Conservation (phyloP, 805 yeast genomes). For the Candida sphagnicola region DNA sequence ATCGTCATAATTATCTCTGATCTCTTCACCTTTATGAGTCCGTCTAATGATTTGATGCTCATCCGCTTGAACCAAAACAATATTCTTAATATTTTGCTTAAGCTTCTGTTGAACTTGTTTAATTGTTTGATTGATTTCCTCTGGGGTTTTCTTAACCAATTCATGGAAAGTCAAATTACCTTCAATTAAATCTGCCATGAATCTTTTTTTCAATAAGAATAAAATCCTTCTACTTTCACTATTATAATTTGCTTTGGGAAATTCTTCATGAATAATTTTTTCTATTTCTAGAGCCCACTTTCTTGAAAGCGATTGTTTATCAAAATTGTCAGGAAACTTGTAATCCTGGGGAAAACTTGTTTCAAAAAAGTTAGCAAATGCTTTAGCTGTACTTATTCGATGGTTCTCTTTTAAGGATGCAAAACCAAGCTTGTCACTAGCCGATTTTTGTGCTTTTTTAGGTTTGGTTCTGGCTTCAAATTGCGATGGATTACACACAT, state of each 20-base stretch:
- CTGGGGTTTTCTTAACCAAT: constrained; percentile 62
- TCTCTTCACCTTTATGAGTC: constrained; percentile 82
- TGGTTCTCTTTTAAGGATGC: constrained; percentile 28
- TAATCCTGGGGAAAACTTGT: constrained; percentile 36
- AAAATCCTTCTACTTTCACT: constrained; percentile 65
- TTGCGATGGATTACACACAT: constrained; percentile 35
- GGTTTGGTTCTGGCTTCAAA: constrained; percentile 8
- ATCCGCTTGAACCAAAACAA: constrained; percentile 49
- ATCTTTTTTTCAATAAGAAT: constrained; percentile 41
- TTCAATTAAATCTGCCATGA: constrained; percentile 55
- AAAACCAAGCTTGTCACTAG: constrained; percentile 7
- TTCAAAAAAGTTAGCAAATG: constrained; percentile 44
- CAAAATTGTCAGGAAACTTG: constrained; percentile 13
- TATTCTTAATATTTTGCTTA: constrained; percentile 11
- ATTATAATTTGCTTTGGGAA: constrained; percentile 47
- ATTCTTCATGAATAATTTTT: constrained; percentile 38
- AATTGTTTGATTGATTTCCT: constrained; percentile 78
- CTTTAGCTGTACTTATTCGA: constrained; percentile 47
- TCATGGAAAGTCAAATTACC: constrained; percentile 51
- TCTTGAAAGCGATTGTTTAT: constrained; percentile 30
- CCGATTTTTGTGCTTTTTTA: constrained; percentile 2
- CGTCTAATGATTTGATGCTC: constrained; percentile 62
- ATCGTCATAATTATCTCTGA: constrained; percentile 18
- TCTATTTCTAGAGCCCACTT: constrained; percentile 53
- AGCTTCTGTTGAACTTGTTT: constrained; percentile 30